Evolutionary conservation across 2,329 filamentous ascomycete species (phyloP), one percentile per base, ranked within the genome.

Genomic region (Decorospora gaudefroyi): DNA sequence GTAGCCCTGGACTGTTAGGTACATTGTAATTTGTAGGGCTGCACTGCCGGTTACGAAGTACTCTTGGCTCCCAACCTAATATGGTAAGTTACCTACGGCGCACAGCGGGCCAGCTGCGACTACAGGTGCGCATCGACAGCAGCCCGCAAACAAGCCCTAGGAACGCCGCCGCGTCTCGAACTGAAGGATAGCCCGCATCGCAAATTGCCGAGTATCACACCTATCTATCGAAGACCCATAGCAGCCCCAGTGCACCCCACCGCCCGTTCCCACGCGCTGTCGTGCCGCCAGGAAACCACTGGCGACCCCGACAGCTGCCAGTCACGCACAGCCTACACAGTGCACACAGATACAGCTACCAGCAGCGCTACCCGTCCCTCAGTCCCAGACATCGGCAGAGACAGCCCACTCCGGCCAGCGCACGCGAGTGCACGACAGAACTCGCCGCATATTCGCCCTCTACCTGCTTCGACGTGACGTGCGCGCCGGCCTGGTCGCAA

Each of bases 261-360:
- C 51, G 52, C 51, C 46, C 47, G 35, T 45, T 27, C 48, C 46
- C 50, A n/a, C 34, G 41, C 56, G 53, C 48, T 46, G 44, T 40
- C 26, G 44, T 25, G 32, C 41, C 41, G 31, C 46, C n/a, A n/a
- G n/a, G n/a, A 48, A 42, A 51, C 49, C 25, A 40, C 49, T 40
- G 46, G 45, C 46, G 40, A 31, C 46, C 50, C 47, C 55, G 49
- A 40, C 34, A 28, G 45, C 38, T 36, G 45, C 51, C 32, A 22
- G 13, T 13, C 12, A 37, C 43, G 29, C 45, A 46, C 42, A 55
- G 40, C 38, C 41, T 30, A 27, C 50, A 51, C 50, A 47, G 42
- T n/a, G n/a, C n/a, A n/a, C n/a, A n/a, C n/a, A n/a, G n/a, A n/a
- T n/a, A n/a, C n/a, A n/a, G n/a, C n/a, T n/a, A n/a, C 45, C 45